These are phyloP conservation scores for Alternaria brassicicola DNA, from an alignment of 2,329 filamentous ascomycete species.

Conservation along the genomic window DNA sequence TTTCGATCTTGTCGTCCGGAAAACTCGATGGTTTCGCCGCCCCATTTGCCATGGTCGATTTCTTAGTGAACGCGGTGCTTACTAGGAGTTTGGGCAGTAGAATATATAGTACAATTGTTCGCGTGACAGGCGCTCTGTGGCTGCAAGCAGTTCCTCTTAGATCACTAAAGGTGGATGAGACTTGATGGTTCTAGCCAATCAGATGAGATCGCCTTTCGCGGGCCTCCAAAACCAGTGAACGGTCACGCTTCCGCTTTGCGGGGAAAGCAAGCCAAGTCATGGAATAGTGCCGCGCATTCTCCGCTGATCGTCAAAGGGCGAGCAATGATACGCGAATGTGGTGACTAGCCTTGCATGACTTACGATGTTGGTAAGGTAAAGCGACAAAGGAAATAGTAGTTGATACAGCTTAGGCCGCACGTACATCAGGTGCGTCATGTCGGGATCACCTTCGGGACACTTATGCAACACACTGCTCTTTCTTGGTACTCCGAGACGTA, in stretches of 20 bases:
- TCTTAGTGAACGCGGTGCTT: neutral
- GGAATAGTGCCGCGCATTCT: conserved; percentile 10
- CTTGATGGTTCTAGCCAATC: neutral
- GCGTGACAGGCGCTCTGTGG: neutral
- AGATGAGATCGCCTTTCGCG: neutral
- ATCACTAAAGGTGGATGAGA: neutral
- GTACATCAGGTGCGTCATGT: neutral
- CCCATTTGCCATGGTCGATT: conserved; percentile 16
- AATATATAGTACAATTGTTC: neutral
- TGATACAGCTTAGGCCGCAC: neutral
- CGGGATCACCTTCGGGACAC: neutral
- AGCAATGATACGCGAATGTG: neutral
- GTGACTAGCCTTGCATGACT: neutral
- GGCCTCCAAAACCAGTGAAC: neutral
- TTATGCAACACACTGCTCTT: neutral
- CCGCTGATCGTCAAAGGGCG: neutral
- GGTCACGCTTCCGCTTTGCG: neutral
- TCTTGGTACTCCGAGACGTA: neutral
- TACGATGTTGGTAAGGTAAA: neutral
- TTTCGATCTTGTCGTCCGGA: conserved; percentile 30
- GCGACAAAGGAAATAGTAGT: neutral
- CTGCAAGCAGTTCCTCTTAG: neutral
- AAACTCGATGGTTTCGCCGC: conserved; percentile 2
- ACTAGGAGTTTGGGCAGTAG: neutral
- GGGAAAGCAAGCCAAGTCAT: conserved; percentile 5